Conservation (phyloP, 2,329 filamentous ascomycete species). For the Trichoderma sp. region DNA sequence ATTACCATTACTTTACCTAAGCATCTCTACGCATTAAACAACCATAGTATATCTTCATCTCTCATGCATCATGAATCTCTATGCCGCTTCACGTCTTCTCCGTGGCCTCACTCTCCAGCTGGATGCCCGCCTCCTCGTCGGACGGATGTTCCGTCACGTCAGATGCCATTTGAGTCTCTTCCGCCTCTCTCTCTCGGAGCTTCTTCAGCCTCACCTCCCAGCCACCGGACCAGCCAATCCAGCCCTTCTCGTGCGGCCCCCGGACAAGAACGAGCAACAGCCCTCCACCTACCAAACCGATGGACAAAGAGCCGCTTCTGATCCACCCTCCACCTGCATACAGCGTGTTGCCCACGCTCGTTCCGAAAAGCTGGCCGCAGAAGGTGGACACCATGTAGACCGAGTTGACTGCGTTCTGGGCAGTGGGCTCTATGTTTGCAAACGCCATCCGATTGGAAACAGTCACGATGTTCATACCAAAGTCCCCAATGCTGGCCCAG, state of each 20-base stretch:
- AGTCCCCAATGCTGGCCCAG: constrained; percentile 70
- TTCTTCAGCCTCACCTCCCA: constrained; percentile 29
- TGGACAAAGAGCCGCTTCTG: constrained; percentile 47
- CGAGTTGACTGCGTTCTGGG: constrained; percentile 76
- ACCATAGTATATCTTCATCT: neutral
- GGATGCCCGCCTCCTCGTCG: constrained; percentile 13
- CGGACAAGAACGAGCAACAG: constrained; percentile 38
- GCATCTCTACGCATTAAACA: neutral
- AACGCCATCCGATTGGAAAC: constrained; percentile 73
- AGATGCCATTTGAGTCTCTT: neutral
- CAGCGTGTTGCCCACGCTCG: constrained; percentile 58
- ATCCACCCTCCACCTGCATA: constrained; percentile 56
- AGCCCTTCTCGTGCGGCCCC: constrained; percentile 39
- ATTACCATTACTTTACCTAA: neutral
- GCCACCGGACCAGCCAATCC: constrained; percentile 41
- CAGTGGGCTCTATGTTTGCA: constrained; percentile 70
- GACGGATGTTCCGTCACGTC: constrained; percentile 6
- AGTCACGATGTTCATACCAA: constrained; percentile 72
- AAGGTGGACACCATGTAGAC: constrained; percentile 80
- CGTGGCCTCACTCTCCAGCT: neutral
- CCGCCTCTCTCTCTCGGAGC: constrained; percentile 7
- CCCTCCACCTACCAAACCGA: constrained; percentile 35
- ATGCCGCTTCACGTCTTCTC: constrained; percentile 2
- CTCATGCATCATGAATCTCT: neutral
- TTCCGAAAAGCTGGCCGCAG: constrained; percentile 73